Base-by-base conservation (phyloP, 2,329 filamentous ascomycete species). In the Paecilomyces sp. region DNA sequence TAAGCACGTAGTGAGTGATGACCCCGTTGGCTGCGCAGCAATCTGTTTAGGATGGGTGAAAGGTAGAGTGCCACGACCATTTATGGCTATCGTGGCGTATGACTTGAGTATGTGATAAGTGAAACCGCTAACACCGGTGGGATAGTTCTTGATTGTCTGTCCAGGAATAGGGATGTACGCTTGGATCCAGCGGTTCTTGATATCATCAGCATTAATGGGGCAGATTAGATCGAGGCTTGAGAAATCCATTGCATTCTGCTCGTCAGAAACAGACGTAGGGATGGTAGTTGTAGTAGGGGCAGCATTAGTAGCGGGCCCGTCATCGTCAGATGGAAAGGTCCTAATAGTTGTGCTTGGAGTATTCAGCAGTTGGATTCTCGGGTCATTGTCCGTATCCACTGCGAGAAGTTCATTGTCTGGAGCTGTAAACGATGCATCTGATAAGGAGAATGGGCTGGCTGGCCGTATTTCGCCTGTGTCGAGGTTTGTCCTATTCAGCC, bases 181-280 rank as follows among this genome's bases (percentile, higher is more conserved):
- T 33, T 80, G 75, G 28, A 83, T 66, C 80, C 80, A 83, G 11
- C 80, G 79, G 50, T 79, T 80, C 12, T 71, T 74, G 55, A 82
- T 81, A 15, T 75, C 75, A 25, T 80, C 75, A 0, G 74, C 75
- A 54, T 81, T 74, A 62, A 82, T 80, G 1, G 78, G 76, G 59
- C 79, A 81, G 0, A 75, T 60, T 6, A 83, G 71, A 12, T 76
- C 70, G 6, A 68, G 60, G 5, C 30, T 36, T 24, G 58, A 58
- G 12, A 79, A 80, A 54, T 76, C 65, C 25, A 74, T 65, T 59
- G 11, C 62, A 62, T 8, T 47, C 41, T 28, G 11, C 61, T 41
- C 31, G 9, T 33, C 36, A 55, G 28, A 53, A 22, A 53, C 25
- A 13, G n/a, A 28, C 5, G 51, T 53, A 28, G 51, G 25, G 25